phyloP scores from a whole-genome alignment of 2,329 filamentous ascomycete species.

The Grosmannia huntii region DNA sequence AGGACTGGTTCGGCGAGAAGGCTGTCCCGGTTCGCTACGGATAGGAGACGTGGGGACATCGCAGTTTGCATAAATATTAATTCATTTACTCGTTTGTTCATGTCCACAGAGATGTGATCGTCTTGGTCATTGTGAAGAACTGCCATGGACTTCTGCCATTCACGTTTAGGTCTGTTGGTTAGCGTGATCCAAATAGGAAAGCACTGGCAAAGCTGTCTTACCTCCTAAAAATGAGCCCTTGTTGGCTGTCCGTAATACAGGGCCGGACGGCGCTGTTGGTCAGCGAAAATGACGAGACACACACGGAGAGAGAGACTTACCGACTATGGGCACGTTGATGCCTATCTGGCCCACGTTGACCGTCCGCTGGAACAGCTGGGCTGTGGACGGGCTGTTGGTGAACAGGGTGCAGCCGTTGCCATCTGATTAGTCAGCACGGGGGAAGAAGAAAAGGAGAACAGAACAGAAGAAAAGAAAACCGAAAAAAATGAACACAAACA shows the following conservation, averaged over 20 bases:
- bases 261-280: not conserved
- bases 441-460: too few relatives aligned
- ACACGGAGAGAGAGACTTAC: not conserved
- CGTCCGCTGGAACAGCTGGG: conserved; percentile 62
- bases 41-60: conserved; percentile 15
- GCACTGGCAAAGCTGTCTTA: not conserved
- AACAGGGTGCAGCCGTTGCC: conserved; percentile 80
- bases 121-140: conserved; percentile 5
- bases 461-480: too few relatives aligned
- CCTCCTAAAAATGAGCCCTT: conserved; percentile 5
- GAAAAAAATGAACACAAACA: too few relatives aligned
- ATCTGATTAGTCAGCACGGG: conserved; percentile 23
- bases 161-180: conserved; percentile 1
- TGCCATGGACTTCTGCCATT: conserved; percentile 1
- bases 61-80: too few relatives aligned
- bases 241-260: conserved; percentile 3
- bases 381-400: conserved; percentile 65
- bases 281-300: not conserved
- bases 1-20: conserved; percentile 58
- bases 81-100: not conserved
- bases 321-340: conserved; percentile 63
- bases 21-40: conserved; percentile 47
- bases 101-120: not conserved
- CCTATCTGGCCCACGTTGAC: conserved; percentile 78
- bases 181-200: not conserved